phyloP scores from a whole-genome alignment of 305 asterid genomes.

The Fraxinus sp. region DNA sequence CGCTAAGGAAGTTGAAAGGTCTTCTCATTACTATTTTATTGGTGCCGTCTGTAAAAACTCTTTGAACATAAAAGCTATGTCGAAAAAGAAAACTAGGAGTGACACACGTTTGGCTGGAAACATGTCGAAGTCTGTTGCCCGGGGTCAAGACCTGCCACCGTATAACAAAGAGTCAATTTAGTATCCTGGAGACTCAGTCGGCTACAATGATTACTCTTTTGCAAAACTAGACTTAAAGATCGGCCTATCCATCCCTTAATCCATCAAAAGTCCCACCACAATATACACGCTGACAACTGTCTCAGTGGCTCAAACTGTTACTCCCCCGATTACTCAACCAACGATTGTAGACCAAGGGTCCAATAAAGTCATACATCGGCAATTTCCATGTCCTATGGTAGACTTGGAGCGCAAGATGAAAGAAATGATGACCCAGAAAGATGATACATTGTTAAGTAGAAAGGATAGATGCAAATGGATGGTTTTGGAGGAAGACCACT shows the following conservation, averaged over 20 bases:
- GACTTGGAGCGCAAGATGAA: background rate
- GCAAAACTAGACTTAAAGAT: background rate
- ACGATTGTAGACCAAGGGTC: background rate
- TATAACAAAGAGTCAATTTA: background rate
- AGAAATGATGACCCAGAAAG: background rate
- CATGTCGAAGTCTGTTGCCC: background rate
- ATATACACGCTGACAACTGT: background rate
- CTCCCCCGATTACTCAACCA: background rate
- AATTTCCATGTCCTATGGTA: background rate
- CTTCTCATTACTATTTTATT: background rate
- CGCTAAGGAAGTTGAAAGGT: background rate
- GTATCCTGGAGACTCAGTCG: too few relatives aligned
- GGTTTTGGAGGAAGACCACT: background rate
- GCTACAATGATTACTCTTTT: background rate
- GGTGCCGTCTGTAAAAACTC: background rate
- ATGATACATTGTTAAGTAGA: background rate
- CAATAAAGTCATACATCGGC: background rate
- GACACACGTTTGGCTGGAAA: background rate
- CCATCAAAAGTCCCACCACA: background rate
- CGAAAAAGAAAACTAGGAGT: background rate
- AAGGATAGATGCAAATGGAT: background rate
- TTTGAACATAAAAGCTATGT: background rate
- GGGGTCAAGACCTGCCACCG: background rate
- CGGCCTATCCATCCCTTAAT: background rate
- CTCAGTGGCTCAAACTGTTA: background rate